phyloP scores from a whole-genome alignment of 768 basidiomycete species.

The Russula earlei region DNA sequence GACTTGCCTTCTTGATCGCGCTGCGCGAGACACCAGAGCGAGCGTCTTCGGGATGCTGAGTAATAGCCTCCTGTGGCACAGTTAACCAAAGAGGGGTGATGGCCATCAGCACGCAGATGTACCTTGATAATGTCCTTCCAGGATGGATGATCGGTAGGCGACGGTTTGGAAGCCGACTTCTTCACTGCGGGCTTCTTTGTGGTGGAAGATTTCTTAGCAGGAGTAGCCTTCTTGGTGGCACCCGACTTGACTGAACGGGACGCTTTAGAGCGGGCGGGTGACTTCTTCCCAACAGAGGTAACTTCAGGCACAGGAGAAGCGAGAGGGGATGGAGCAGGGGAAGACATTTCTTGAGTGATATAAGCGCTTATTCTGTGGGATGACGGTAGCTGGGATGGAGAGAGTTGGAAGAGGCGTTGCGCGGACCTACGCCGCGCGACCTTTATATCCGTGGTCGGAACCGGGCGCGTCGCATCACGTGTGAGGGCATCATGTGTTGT shows the following conservation, averaged over 20 bases:
- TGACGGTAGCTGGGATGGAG: not conserved
- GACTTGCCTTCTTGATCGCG: slow-evolving; percentile 52
- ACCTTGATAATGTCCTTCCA: slow-evolving; percentile 35
- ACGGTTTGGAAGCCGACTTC: slow-evolving; percentile 15
- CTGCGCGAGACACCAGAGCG: slow-evolving; percentile 67
- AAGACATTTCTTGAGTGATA: slow-evolving; percentile 9
- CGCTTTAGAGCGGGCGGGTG: slow-evolving; percentile 5
- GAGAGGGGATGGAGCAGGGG: slow-evolving; percentile 15
- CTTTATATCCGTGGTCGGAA: slow-evolving; percentile 16
- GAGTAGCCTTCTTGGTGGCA: slow-evolving; percentile 15
- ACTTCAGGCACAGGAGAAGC: slow-evolving; percentile 8
- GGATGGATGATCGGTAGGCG: slow-evolving; percentile 25
- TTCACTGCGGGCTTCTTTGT: slow-evolving; percentile 17
- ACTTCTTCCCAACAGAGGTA: slow-evolving; percentile 3
- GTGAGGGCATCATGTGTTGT: slow-evolving; percentile 11
- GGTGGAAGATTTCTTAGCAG: slow-evolving; percentile 12
- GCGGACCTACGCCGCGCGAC: slow-evolving; percentile 3
- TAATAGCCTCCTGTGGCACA: slow-evolving; percentile 58
- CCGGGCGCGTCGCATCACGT: slow-evolving; percentile 20
- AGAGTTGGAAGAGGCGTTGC: slow-evolving; percentile 8
- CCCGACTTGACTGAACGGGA: slow-evolving; percentile 15
- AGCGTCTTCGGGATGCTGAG: slow-evolving; percentile 50
- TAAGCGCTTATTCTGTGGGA: not conserved
- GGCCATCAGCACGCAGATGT: not conserved
- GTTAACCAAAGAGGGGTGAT: not conserved